Evolutionary conservation across 2,329 filamentous ascomycete genomes (phyloP).

Genomic region (Fusarium lyarnte): DNA sequence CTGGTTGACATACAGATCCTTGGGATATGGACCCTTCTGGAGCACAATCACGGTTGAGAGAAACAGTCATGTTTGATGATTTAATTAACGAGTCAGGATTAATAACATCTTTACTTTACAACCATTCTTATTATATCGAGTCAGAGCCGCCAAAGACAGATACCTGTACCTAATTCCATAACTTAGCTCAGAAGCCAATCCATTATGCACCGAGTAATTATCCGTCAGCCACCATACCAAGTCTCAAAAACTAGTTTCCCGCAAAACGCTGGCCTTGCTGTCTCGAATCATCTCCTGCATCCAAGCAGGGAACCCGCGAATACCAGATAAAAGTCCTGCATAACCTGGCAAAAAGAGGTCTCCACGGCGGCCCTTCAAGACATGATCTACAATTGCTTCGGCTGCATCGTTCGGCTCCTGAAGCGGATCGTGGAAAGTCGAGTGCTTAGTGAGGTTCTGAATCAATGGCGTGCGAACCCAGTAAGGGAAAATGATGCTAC

Average conservation of each 20-base stretch:
- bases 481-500: neutral
- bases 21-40: neutral
- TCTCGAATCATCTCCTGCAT: neutral
- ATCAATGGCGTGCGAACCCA: neutral
- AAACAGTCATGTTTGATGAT: neutral
- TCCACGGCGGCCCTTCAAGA: neutral
- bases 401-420: neutral
- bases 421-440: neutral
- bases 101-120: neutral
- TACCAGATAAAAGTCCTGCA: neutral
- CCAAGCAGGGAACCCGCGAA: neutral
- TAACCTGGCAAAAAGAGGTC: neutral
- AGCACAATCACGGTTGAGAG: neutral
- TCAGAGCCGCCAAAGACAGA: neutral
- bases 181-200: accelerated
- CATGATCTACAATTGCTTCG: neutral
- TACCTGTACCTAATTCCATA: neutral
- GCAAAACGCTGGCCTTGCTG: neutral
- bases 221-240: too few species aligned
- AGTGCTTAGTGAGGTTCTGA: neutral
- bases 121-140: accelerated
- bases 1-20: neutral
- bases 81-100: neutral
- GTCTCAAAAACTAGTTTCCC: neutral
- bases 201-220: neutral